Evolutionary conservation across 2,329 filamentous ascomycete genomes (phyloP), one percentile per base, ranked within the genome.

Genomic region (Epichloe gansuensis): DNA sequence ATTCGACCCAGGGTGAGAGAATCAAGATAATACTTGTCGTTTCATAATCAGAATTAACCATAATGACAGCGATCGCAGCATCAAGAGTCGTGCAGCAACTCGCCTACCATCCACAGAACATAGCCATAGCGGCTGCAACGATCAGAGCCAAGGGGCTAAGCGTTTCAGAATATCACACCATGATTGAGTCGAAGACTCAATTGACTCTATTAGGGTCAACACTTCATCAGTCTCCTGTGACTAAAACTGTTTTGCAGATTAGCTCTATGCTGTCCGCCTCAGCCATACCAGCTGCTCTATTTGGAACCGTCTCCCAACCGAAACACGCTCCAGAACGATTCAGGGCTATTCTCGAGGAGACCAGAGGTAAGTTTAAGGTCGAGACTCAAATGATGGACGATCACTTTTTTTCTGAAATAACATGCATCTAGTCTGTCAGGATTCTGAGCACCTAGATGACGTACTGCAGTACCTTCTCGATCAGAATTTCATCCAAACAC

Each of bases 201-300:
- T 50, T 59, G 34, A 52, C 47, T 5, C 17, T 57, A 13, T 43
- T 57, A 11, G 57, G 59, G 2, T 59, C 60, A 8, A 56, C 57
- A 4, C 56, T 62, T 31, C 53, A 61, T 40, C 59, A 61, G 39
- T 61, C 58, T 7, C 59, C 59, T 3, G 51, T 59, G 4, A 59
- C 59, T 8, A 54, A 55, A 39, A 56, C 55, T 8, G 51, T 62
- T 15, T 47, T 61, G 31, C 54, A 57, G n/a, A 55, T 61, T 42
- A 61, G 59, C 48, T 52, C 59, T 9, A 60, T 62, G 60, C 54
- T 62, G n/a, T 59, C 60, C 1, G 48, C 49, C 2, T 55, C 57
- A 3, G 53, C 53, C 8, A 59, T 62, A 45, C 60, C 60, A 2
- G 56, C 58, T 7, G 40, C 56, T 21, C 48, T 61, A 25, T 59